Evolutionary conservation across 108 stramenopile species (phyloP).

Genomic region (Pseudonitzschia delicatissima): DNA sequence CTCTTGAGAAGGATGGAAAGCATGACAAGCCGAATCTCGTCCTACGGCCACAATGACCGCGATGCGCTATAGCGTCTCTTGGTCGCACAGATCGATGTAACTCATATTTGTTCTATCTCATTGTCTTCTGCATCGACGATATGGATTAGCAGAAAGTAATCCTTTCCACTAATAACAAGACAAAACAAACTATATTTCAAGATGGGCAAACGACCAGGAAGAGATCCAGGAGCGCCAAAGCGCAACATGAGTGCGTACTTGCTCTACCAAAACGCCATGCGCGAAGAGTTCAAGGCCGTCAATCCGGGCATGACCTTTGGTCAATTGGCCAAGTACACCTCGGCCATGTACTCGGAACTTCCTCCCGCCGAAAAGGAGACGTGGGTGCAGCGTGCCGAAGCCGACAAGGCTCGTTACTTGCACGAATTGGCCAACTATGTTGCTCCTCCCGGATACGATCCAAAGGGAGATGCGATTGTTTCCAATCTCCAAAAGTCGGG

Average conservation of each 20-base stretch:
- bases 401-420: constrained; percentile 81
- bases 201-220: constrained; percentile 5
- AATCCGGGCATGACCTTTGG: constrained; percentile 80
- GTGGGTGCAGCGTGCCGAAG: constrained; percentile 74
- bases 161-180: neutral
- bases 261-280: constrained; percentile 80
- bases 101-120: too few relatives aligned
- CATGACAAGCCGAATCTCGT: too few relatives aligned
- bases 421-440: constrained; percentile 68
- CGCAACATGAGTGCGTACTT: constrained; percentile 86
- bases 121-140: too few relatives aligned
- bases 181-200: neutral
- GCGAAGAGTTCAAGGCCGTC: constrained; percentile 75
- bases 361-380: constrained; percentile 73
- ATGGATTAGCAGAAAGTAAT: too few relatives aligned
- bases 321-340: constrained; percentile 82
- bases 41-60: too few relatives aligned
- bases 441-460: constrained; percentile 70
- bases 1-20: too few relatives aligned
- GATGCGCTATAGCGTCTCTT: too few relatives aligned
- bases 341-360: constrained; percentile 82
- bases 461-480: constrained; percentile 77
- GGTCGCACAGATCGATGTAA: too few relatives aligned
- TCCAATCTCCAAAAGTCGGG: constrained; percentile 40
- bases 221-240: constrained; percentile 80